These are phyloP conservation scores for Gliomastix tumulicola DNA, from an alignment of 2,329 filamentous ascomycete species.

Conservation along the genomic window DNA sequence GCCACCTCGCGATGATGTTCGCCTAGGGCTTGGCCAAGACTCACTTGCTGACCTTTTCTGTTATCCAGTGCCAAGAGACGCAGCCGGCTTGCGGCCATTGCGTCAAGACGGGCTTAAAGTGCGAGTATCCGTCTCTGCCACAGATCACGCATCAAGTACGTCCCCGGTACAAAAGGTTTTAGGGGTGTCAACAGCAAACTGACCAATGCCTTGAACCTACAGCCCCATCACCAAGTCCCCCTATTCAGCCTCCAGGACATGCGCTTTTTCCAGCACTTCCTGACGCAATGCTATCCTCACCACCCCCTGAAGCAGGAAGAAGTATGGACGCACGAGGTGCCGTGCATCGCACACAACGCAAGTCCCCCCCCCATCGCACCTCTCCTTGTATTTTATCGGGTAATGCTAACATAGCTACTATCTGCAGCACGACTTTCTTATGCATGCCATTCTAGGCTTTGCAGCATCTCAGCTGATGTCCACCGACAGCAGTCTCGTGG, in stretches of 20 bases:
- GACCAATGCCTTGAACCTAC: neutral
- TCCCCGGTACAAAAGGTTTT: neutral
- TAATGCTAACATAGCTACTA: too few species aligned
- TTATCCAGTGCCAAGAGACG: constrained; percentile 59
- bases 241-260: constrained; percentile 57
- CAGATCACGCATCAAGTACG: constrained; percentile 43
- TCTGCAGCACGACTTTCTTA: constrained; percentile 54
- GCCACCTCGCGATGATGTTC: too few species aligned
- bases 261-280: constrained; percentile 63
- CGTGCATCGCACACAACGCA: constrained; percentile 60
- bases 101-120: constrained; percentile 52
- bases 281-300: constrained; percentile 54
- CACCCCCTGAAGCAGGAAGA: constrained; percentile 58
- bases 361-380: constrained; percentile 14
- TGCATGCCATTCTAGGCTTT: constrained; percentile 64
- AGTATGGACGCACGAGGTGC: constrained; percentile 61
- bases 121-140: constrained; percentile 51
- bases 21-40: neutral
- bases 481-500: constrained; percentile 41
- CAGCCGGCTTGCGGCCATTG: constrained; percentile 58
- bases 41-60: constrained; percentile 9
- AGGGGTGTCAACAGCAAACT: neutral
- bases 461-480: constrained; percentile 58
- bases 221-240: constrained; percentile 52
- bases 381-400: too few species aligned